Evolutionary conservation across 352 stramenopile genomes (phyloP), one percentile per base, ranked within the genome.

Genomic region (Phytopythium chamaehyphon): DNA sequence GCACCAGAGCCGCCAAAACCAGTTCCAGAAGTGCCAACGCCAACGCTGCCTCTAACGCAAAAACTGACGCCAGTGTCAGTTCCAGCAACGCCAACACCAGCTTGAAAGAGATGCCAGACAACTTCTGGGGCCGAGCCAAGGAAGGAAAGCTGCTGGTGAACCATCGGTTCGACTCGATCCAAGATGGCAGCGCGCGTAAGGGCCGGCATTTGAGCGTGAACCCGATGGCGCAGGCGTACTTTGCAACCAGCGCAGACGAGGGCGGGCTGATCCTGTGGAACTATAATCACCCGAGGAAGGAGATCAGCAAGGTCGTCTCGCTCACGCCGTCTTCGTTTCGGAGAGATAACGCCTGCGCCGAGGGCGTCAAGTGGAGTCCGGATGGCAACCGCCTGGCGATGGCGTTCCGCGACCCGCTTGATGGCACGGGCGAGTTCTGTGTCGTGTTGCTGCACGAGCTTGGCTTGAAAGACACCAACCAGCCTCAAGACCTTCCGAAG

Each of bases 231-330:
- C 69, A 72, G 9, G 71, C 90, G 56, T 71, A 83, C 47, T 89
- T 95, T 39, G 80, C 80, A 5, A 89, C 80, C 14, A 82, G 72
- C 33, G 81, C 82, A 10, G 84, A 95, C 62, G 82, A 93, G 42
- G 84, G 84, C 38, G 83, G 76, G 0, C 49, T 95, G 16, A 86
- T 86, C 10, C 46, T 95, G 40, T 95, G 84, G 84, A 85, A 70
- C 38, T 95, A 93, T 57, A 54, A 77, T 33, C 66, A 72, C 11
- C 57, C 81, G 22, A 72, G 67, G 2, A 79, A 90, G 61, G 62
- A 83, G 11, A 61, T 95, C 33, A 45, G 62, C 14, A 84, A 83
- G 54, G 61, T 92, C 37, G 75, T 83, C 54, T 74, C 62, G 47
- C 64, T 95, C 24, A 62, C 52, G 9, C 67, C 84, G 47, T 33